Conservation (phyloP, 805 yeast species). For the Kodamaea laetipori region DNA sequence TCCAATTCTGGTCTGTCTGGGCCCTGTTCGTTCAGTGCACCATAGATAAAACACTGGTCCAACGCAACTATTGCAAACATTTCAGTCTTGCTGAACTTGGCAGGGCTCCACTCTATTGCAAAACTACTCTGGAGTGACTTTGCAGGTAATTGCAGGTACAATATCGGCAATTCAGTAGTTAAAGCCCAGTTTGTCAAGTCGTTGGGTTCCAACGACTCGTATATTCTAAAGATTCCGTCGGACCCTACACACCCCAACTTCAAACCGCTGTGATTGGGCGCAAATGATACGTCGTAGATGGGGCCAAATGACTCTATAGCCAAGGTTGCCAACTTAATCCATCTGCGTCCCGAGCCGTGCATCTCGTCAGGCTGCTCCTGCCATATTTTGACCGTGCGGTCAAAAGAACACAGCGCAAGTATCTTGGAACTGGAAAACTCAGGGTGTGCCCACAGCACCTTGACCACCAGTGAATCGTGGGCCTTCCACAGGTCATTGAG, state of each 20-base stretch:
- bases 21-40: conserved; percentile 18
- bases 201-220: conserved; percentile 89
- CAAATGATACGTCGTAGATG: conserved; percentile 84
- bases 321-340: conserved; percentile 74
- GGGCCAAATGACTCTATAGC: conserved; percentile 85
- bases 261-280: conserved; percentile 81
- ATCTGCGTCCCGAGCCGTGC: conserved; percentile 76
- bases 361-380: conserved; percentile 83
- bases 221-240: conserved; percentile 82
- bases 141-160: conserved; percentile 68
- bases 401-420: conserved; percentile 86
- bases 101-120: conserved; percentile 87
- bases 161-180: conserved; percentile 67
- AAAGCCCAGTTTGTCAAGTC: conserved; percentile 81
- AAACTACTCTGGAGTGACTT: conserved; percentile 83
- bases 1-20: neutral
- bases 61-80: conserved; percentile 81
- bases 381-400: conserved; percentile 86
- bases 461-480: conserved; percentile 84
- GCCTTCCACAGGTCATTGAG: conserved; percentile 92
- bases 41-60: conserved; percentile 83
- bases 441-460: conserved; percentile 91
- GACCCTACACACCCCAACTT: conserved; percentile 84
- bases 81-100: conserved; percentile 72
- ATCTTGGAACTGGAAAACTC: conserved; percentile 77